phyloP scores from a whole-genome alignment of 306 rosid genomes.

The Castanospermum australe region DNA sequence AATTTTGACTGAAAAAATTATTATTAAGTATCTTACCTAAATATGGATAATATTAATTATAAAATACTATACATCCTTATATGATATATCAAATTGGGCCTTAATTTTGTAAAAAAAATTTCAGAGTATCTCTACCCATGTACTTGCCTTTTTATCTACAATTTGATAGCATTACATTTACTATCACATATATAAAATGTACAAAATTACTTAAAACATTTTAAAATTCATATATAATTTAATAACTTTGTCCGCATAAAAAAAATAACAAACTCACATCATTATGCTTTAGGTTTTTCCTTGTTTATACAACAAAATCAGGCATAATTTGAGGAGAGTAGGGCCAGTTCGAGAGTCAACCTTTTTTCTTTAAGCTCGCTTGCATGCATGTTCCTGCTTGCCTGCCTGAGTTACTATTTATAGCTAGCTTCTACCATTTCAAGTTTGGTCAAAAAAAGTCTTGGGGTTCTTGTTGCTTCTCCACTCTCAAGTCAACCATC shows the following conservation, averaged over 20 bases:
- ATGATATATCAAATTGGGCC: too few species aligned
- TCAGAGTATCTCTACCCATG: too few species aligned
- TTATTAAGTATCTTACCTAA: too few species aligned
- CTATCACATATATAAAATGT: not conserved
- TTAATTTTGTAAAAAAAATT: too few species aligned
- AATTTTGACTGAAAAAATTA: too few species aligned
- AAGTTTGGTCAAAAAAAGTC: not conserved
- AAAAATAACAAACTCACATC: not conserved
- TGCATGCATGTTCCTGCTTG: not conserved
- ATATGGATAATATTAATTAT: too few species aligned
- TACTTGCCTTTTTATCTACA: too few species aligned
- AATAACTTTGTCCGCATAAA: not conserved
- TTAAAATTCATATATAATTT: not conserved
- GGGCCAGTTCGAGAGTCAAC: not conserved
- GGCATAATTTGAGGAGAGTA: not conserved
- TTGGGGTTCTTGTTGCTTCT: not conserved
- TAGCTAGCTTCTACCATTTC: not conserved
- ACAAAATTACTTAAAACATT: not conserved
- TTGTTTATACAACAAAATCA: not conserved
- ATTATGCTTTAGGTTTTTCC: not conserved
- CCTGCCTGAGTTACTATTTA: not conserved
- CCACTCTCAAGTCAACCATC: constrained; percentile 16
- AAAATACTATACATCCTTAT: too few species aligned
- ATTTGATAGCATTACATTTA: not conserved
- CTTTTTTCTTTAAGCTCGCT: not conserved